These are phyloP conservation scores for Colletotrichum navitas DNA, from an alignment of 2,329 filamentous ascomycete genomes.

Conservation along the genomic window DNA sequence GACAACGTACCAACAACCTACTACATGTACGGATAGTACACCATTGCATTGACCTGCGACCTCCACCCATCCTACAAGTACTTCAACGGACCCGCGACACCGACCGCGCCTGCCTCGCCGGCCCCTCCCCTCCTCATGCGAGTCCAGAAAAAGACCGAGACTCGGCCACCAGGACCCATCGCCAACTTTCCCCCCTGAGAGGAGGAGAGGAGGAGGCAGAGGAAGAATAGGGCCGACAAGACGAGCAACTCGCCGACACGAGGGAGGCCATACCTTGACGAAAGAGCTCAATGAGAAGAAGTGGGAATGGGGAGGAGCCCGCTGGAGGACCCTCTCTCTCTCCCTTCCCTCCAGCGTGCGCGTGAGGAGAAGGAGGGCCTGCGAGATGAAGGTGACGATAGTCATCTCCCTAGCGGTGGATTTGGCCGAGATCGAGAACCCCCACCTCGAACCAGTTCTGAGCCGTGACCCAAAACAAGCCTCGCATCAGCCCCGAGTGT, in stretches of 20 bases:
- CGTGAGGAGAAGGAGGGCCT: neutral
- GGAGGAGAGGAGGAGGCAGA: no score
- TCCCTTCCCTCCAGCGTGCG: neutral
- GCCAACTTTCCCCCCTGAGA: neutral
- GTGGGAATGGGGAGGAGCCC: slow-evolving; percentile 30
- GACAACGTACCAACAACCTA: neutral
- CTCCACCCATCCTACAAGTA: neutral
- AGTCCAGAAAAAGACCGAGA: slow-evolving; percentile 25
- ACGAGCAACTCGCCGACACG: neutral
- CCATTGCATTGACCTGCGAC: no score
- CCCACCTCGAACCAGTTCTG: neutral
- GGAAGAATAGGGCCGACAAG: slow-evolving; percentile 19
- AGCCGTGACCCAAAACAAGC: neutral
- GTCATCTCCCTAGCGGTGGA: neutral
- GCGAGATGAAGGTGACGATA: slow-evolving; percentile 21
- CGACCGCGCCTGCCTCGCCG: slow-evolving; percentile 2
- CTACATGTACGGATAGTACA: no score
- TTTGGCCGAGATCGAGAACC: slow-evolving; percentile 3
- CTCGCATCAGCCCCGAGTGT: neutral
- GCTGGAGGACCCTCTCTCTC: neutral
- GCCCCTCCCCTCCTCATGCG: slow-evolving; percentile 6
- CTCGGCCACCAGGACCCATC: slow-evolving; percentile 36
- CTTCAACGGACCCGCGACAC: slow-evolving; percentile 7
- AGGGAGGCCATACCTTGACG: neutral
- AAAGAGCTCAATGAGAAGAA: slow-evolving; percentile 26